phyloP scores from a whole-genome alignment of 1,139 yeast genomes.

The Suhomyces anneliseae region DNA sequence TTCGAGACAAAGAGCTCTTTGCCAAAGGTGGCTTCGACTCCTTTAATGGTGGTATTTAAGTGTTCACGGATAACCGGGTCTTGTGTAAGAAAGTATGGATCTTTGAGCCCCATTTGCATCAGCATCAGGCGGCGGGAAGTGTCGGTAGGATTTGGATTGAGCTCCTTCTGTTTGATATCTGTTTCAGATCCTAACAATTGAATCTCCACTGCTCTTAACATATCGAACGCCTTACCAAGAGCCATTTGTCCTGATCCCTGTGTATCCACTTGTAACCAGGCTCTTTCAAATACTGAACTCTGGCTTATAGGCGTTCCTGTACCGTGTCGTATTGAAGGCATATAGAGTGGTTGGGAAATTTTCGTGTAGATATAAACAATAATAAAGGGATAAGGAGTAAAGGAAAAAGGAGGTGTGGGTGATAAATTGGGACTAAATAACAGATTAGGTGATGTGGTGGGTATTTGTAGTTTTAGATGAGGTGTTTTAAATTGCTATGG shows the following conservation, averaged over 20 bases:
- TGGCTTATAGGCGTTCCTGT: background rate
- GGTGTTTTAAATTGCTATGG: too few species aligned
- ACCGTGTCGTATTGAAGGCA: background rate
- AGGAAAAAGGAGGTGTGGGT: background rate
- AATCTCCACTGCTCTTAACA: slow-evolving; percentile 11
- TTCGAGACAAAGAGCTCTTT: slow-evolving; percentile 12
- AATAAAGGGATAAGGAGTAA: background rate
- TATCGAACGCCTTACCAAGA: slow-evolving; percentile 6
- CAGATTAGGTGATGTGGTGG: background rate
- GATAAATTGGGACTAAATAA: background rate
- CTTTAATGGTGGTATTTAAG: slow-evolving; percentile 4
- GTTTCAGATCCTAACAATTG: slow-evolving; percentile 9
- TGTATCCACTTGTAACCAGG: slow-evolving; percentile 12
- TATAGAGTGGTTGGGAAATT: background rate
- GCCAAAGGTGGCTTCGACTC: slow-evolving; percentile 10
- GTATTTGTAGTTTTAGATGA: background rate
- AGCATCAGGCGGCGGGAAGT: background rate
- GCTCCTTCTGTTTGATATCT: background rate
- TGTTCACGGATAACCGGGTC: slow-evolving; percentile 5
- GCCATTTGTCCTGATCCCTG: slow-evolving; percentile 3
- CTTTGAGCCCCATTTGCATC: background rate
- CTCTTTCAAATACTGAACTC: slow-evolving; percentile 9
- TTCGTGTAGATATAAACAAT: background rate
- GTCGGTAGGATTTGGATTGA: too few species aligned
- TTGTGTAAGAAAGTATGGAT: slow-evolving; percentile 2